Conservation (phyloP, 768 basidiomycete genomes). For the Suillus lakei region DNA sequence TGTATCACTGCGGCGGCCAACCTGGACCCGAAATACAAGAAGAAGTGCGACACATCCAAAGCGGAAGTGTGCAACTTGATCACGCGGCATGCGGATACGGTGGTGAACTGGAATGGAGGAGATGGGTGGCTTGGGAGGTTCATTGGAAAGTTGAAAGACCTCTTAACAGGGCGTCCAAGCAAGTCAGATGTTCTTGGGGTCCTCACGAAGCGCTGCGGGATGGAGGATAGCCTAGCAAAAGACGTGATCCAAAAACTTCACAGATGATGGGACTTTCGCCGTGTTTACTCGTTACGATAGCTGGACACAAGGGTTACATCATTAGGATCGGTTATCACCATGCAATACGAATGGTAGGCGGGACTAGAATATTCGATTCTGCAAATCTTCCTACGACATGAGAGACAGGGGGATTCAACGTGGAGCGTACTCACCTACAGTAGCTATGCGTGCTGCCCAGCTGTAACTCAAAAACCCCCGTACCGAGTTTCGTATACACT, state of each 20-base stretch:
- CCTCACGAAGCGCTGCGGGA: conserved; percentile 5
- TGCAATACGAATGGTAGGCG: neutral
- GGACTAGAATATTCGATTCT: neutral
- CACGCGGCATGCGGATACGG: neutral
- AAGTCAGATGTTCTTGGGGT: neutral
- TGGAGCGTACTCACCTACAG: neutral
- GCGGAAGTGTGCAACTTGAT: neutral
- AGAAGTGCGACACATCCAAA: conserved; percentile 11
- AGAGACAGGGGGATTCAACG: neutral
- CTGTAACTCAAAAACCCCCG: neutral
- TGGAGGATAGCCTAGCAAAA: neutral
- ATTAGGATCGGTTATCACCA: neutral
- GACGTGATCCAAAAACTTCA: neutral
- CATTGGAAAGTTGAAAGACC: conserved; percentile 1
- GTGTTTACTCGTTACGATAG: neutral
- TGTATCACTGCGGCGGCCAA: conserved; percentile 14
- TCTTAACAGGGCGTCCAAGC: neutral
- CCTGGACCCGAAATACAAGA: conserved; percentile 19
- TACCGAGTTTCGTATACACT: too few species aligned
- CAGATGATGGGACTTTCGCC: neutral
- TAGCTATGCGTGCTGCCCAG: too few species aligned
- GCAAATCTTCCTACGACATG: neutral
- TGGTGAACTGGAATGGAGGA: conserved; percentile 4
- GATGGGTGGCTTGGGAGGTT: neutral
- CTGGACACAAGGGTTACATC: neutral